phyloP scores from a whole-genome alignment of 2,329 filamentous ascomycete genomes.

The Camptophora hylomeconis region DNA sequence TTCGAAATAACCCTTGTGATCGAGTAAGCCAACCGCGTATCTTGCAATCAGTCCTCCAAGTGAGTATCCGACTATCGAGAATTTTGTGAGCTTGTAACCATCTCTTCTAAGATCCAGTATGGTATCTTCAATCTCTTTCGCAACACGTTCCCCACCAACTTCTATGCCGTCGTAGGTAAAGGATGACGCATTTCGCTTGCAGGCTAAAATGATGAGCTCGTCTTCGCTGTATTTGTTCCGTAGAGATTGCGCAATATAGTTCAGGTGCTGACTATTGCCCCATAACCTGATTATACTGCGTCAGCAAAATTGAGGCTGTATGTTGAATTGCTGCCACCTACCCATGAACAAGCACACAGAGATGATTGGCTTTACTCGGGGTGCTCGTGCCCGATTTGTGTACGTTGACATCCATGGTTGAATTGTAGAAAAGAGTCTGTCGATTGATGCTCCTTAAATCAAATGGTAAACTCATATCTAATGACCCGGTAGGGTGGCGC shows the following conservation, averaged over 20 bases:
- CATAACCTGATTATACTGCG: conserved; percentile 36
- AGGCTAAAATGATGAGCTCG: conserved; percentile 41
- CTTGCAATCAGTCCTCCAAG: conserved; percentile 75
- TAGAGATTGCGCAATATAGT: conserved; percentile 40
- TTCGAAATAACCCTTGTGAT: conserved; percentile 69
- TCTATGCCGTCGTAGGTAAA: conserved; percentile 57
- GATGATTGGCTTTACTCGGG: conserved; percentile 32
- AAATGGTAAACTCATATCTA: conserved; percentile 15
- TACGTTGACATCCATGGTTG: conserved; percentile 10
- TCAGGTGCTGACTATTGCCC: conserved; percentile 43
- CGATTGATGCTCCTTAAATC: conserved; percentile 18
- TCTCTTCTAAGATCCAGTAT: conserved; percentile 40
- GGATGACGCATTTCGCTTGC: conserved; percentile 38
- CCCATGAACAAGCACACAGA: conserved; percentile 52
- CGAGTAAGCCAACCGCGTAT: conserved; percentile 73
- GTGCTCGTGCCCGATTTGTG: conserved; percentile 11
- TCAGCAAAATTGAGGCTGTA: conserved; percentile 4
- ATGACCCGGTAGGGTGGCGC: too few species aligned
- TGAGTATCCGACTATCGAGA: conserved; percentile 83
- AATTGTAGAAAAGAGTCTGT: conserved; percentile 15
- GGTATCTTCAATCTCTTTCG: conserved; percentile 48
- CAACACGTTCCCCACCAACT: conserved; percentile 53
- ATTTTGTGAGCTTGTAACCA: conserved; percentile 62
- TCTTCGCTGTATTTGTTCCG: conserved; percentile 37
- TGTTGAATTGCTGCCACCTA: conserved; percentile 20